Percentiles rank a stretch among this genome's conserved stretches.
Evolutionary conservation across 306 rosid genomes (phyloP).

Genomic region (Dalbergia cultrata): DNA sequence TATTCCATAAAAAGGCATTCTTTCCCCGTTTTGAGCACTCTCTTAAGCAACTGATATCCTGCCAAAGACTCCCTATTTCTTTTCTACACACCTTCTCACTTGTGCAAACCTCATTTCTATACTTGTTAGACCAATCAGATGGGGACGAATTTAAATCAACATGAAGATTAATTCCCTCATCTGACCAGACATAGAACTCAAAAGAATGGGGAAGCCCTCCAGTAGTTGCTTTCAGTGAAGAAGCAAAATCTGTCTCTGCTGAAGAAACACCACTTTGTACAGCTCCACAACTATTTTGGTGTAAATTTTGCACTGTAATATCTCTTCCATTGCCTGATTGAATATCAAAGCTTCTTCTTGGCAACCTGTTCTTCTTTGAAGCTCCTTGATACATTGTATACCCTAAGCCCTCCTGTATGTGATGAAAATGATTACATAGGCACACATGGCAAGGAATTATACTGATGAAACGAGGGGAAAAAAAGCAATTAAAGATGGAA

Average conservation of each 20-base stretch:
- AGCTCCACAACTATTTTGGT: conserved; percentile 33
- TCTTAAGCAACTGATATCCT: conserved; percentile 53
- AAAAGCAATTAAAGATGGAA: background rate
- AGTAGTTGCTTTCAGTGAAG: conserved; percentile 43
- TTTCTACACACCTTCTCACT: conserved; percentile 53
- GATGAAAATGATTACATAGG: background rate
- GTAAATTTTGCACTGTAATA: conserved; percentile 3
- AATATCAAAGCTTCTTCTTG: conserved; percentile 24
- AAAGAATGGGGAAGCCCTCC: conserved; percentile 50
- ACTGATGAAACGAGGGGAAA: background rate
- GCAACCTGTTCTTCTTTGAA: conserved; percentile 33
- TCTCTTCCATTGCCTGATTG: conserved; percentile 2
- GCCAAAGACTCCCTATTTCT: conserved; percentile 51
- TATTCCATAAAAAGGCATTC: conserved; percentile 52
- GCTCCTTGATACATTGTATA: conserved; percentile 33
- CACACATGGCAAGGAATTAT: no score
- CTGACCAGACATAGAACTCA: conserved; percentile 73
- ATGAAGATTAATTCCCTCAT: conserved; percentile 71
- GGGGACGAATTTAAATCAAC: conserved; percentile 75
- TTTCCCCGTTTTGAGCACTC: conserved; percentile 51
- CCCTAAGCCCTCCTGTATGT: conserved; percentile 30
- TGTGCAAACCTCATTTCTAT: conserved; percentile 59
- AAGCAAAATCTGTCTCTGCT: conserved; percentile 49
- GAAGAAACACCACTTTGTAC: conserved; percentile 46
- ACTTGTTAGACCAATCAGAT: conserved; percentile 67